Percentiles rank a stretch among this genome's conserved stretches.
Conservation (phyloP, 139 green algal species). For the Chlorella sp. region DNA sequence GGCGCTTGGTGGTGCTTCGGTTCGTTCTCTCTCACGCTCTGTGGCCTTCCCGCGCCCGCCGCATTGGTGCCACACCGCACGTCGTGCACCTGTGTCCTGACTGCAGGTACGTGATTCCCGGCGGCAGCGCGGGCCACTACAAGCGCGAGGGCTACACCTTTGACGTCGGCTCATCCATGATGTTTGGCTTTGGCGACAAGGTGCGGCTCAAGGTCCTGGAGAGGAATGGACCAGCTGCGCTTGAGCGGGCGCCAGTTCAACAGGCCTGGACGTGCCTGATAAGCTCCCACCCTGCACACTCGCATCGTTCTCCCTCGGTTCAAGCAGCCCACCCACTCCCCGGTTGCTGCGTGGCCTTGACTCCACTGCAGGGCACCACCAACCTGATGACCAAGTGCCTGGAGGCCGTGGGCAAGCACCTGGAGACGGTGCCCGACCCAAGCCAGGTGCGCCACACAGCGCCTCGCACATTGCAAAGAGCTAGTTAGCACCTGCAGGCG, state of each 20-base stretch:
- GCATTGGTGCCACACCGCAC: no score
- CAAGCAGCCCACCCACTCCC: no score
- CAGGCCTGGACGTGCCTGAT: no score
- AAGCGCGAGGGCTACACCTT: constrained; percentile 90
- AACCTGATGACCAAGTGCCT: constrained; percentile 94
- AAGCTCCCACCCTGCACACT: no score
- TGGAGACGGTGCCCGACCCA: constrained; percentile 86
- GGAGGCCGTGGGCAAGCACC: constrained; percentile 65
- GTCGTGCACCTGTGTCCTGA: not conserved
- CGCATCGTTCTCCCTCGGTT: no score
- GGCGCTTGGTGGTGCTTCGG: no score
- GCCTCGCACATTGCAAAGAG: no score
- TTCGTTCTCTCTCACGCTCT: no score
- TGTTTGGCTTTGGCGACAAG: constrained; percentile 89
- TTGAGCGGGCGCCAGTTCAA: not conserved
- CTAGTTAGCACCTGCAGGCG: no score
- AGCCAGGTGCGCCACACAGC: constrained; percentile 61
- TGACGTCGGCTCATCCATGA: constrained; percentile 93
- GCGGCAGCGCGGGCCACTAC: constrained; percentile 83
- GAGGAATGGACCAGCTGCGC: not conserved
- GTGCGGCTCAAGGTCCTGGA: not conserved
- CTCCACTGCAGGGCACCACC: constrained; percentile 65
- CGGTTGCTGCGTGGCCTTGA: not conserved
- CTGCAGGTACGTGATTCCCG: constrained; percentile 84
- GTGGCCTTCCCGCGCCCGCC: no score